These are phyloP conservation scores for Luffa acutangula DNA, from an alignment of 306 rosid genomes.

Conservation along the genomic window DNA sequence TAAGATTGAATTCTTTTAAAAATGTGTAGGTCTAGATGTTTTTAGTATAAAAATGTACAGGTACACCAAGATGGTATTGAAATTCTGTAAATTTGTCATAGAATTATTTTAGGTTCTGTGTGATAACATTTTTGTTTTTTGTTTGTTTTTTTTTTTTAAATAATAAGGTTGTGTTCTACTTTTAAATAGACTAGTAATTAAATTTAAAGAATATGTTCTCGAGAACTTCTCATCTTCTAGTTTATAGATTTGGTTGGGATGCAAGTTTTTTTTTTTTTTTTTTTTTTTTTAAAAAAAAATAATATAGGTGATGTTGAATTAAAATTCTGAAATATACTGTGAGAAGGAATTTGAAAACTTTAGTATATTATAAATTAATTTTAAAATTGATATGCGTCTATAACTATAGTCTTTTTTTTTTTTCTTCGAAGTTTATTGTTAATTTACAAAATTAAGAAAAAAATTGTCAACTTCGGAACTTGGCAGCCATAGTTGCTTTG, in stretches of 20 bases:
- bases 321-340: too few species aligned
- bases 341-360: not conserved
- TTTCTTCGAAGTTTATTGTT: too few species aligned
- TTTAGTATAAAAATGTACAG: not conserved
- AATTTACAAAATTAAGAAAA: too few species aligned
- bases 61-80: not conserved
- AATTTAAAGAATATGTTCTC: not conserved
- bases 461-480: too few species aligned
- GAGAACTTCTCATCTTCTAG: not conserved
- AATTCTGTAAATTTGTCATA: too few species aligned
- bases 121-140: not conserved
- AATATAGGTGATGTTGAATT: not conserved
- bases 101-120: not conserved
- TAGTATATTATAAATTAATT: too few species aligned
- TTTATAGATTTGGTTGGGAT: not conserved
- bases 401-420: too few species aligned
- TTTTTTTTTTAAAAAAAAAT: too few species aligned
- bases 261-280: not conserved
- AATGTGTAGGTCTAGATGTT: not conserved
- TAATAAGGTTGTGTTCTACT: not conserved
- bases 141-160: too few species aligned
- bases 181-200: not conserved
- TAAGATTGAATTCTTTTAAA: not conserved
- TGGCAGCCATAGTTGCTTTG: too few species aligned
- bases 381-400: too few species aligned